Evolutionary conservation across 768 basidiomycete species (phyloP), one percentile per base, ranked within the genome.

Genomic region (Tricholoma flavovirens): DNA sequence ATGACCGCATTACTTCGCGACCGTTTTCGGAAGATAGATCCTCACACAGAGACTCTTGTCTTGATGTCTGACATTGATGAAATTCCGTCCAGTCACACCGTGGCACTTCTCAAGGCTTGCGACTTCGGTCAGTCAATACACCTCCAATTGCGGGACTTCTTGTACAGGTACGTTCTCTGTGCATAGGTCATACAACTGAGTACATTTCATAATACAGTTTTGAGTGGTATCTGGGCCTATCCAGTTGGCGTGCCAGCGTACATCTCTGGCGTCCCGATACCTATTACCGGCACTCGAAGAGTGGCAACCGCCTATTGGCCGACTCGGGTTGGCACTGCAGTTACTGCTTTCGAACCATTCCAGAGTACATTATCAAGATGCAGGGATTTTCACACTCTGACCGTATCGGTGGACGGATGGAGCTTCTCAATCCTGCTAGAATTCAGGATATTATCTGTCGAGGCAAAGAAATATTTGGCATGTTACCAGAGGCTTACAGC

Each of bases 301-400:
- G 75, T 52, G 71, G 71, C 8, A 73, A 82, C 49, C 63, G 66
- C 35, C 68, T 80, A 8, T 77, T 86, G 33, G 80, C 81, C 19
- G 83, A 86, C 64, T 71, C 82, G n/a, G 84, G 83, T 1, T 86
- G 83, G 83, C 83, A 86, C 62, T 85, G 83, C 69, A 82, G 80
- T 55, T 86, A 80, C 70, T 86, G 84, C 68, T 87, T 85, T 75
- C 73, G 78, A 43, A 77, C 78, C 11, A 71, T 86, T 49, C 67
- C 74, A 7, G 83, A 87, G 64, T 84, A 82, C 59, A 68, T 75
- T 24, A 72, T 77, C 63, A 84, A 84, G 70, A 83, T 84, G 82
- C 68, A 66, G 57, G 81, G 79, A 4, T 85, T 80, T 69, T 83
- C 82, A 7, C 84, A 85, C 69, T 75, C 80, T 8, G 83, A 85